A percentile compares a stretch with the other conserved stretches of the same genome.
These are phyloP conservation scores for Alternaria viburni DNA, from an alignment of 2,329 filamentous ascomycete species.

Conservation along the genomic window DNA sequence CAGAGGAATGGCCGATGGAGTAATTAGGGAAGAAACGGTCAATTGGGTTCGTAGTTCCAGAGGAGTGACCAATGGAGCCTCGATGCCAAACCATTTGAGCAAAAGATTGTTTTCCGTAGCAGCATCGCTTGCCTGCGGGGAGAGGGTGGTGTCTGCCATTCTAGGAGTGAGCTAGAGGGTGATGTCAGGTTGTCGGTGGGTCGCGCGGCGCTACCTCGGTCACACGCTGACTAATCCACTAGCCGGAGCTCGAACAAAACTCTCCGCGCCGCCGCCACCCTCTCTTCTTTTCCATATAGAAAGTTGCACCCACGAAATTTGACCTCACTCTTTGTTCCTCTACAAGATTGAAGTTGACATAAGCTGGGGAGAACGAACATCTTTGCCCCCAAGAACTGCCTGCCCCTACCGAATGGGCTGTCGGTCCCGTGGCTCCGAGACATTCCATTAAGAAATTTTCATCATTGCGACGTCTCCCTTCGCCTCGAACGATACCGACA, in stretches of 20 bases:
- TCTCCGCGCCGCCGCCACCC: slow-evolving; percentile 12
- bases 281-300: slow-evolving; percentile 36
- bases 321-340: slow-evolving; percentile 57
- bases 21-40: not conserved
- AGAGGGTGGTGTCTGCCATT: not conserved
- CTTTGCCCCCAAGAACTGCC: slow-evolving; percentile 48
- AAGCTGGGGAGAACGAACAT: slow-evolving; percentile 58
- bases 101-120: not conserved
- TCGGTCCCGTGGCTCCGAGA: slow-evolving; percentile 48
- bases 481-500: slow-evolving; percentile 8
- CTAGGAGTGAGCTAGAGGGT: not conserved
- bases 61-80: not conserved
- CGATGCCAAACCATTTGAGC: not conserved
- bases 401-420: slow-evolving; percentile 37
- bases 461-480: slow-evolving; percentile 9
- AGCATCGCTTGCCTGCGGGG: not conserved
- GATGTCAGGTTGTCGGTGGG: not conserved
- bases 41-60: not conserved
- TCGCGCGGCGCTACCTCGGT: not conserved
- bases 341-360: slow-evolving; percentile 64
- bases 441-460: slow-evolving; percentile 21
- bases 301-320: slow-evolving; percentile 60
- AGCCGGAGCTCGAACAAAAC: slow-evolving; percentile 20
- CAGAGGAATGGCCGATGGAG: not conserved
- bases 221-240: slow-evolving; percentile 5